Base-by-base conservation (phyloP, 257 asterid genomes). In the Fraxinus excelsior region DNA sequence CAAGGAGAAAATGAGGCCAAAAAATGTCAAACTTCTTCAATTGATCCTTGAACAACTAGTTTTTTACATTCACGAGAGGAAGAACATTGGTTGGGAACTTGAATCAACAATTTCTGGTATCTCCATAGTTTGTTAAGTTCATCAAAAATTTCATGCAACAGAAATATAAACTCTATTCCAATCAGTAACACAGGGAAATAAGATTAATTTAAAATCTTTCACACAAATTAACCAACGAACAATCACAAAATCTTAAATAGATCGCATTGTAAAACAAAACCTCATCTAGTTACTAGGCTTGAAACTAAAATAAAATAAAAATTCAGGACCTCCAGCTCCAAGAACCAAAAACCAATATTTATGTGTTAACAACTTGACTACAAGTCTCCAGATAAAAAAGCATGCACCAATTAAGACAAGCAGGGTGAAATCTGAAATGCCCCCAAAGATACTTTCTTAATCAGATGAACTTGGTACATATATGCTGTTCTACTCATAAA, bases 21-120 rank as follows among this genome's bases (percentile, higher is more conserved):
- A 51, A 46, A 4, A 29, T 21, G 38, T 34, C 68, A 29, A 18
- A n/a, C 29, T 37, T 66, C 46, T 62, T 75, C 49, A 67, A 77
- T 19, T 60, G 70, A 38, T 23, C 74, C 77, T 46, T 67, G 60
- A 72, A 69, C 67, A 82, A 72, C 64, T 78, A 42, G 11, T 38
- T 60, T 32, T 28, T 68, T 25, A 53, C 74, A 73, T 42, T 44
- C 23, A 2, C 26, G 49, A 67, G 56, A 35, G 32, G 68, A 74
- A 18, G 51, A 42, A 21, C 19, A 34, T 10, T 25, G 68, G 68
- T 23, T 64, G 73, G 4, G 16, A 40, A 38, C 70, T 70, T 34
- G 46, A 53, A 53, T 25, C 64, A 64, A 62, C 77, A 83, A 25
- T 64, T 75, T 62, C 29, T 42, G n/a, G 66, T 37, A 77, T 69